phyloP scores from a whole-genome alignment of 1,284 basidiomycete species.

The Irpex sp. region DNA sequence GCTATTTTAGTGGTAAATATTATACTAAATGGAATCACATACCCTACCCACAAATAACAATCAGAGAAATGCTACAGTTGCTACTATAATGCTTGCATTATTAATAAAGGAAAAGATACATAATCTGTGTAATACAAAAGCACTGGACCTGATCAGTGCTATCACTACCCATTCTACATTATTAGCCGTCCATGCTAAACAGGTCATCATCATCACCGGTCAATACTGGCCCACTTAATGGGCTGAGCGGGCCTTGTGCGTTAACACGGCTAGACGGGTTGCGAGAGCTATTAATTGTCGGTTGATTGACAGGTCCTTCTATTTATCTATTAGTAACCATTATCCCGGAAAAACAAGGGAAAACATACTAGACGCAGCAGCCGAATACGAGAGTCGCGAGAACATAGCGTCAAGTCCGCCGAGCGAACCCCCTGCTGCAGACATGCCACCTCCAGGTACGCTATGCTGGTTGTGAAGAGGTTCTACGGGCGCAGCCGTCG shows the following conservation, averaged over 20 bases:
- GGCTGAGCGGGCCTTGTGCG: constrained; percentile 40
- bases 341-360: not conserved
- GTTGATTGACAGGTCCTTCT: constrained; percentile 16
- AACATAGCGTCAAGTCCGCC: constrained; percentile 28
- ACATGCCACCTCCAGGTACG: constrained; percentile 3
- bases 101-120: too few species aligned
- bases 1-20: too few species aligned
- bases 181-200: constrained; percentile 60
- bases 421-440: constrained; percentile 11
- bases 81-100: too few species aligned
- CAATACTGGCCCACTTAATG: constrained; percentile 53
- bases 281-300: constrained; percentile 29
- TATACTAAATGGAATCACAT: too few species aligned
- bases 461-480: not conserved
- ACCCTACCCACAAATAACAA: too few species aligned
- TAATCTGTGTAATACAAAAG: not conserved
- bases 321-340: not conserved
- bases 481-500: constrained; percentile 21
- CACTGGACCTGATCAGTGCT: not conserved
- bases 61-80: too few species aligned
- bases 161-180: not conserved
- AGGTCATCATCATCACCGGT: constrained; percentile 62
- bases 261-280: constrained; percentile 35
- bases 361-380: constrained; percentile 25
- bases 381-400: constrained; percentile 29